Evolutionary conservation across 1,284 basidiomycete species (phyloP), one percentile per base, ranked within the genome.

Genomic region (Ustilago cynodontis): DNA sequence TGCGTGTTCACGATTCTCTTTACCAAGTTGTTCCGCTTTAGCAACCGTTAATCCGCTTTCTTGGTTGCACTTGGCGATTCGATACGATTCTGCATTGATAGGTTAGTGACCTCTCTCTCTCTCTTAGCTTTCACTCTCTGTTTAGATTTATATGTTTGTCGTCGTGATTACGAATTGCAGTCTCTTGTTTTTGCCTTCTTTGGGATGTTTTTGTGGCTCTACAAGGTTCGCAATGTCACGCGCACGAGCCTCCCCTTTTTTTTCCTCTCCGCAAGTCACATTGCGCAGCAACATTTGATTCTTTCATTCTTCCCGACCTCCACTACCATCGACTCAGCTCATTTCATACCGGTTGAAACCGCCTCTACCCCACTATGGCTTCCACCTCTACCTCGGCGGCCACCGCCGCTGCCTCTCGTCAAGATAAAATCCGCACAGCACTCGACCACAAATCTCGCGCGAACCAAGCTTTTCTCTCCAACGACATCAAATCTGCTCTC

Each of bases 21-120:
- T 24, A 76, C 77, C 59, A 79, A 79, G 77, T 51, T 73, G 37
- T 54, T 79, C 39, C 58, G 55, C 56, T 78, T 78, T 37, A 77
- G 74, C 74, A 77, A 77, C 65, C 74, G 74, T 66, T 77, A 52
- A 47, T 8, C 24, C 22, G 10, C 47, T 33, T 26, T 33, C 31
- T 6, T 6, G 31, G 5, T 33, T 6, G 31, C 6, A n/a, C n/a
- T n/a, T n/a, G n/a, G n/a, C n/a, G 31, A 33, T 33, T 33, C 31
- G 31, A 33, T 33, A 33, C 29, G 14, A 10, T 37, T 37, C 9
- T 11, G 6, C 5, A 11, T 33, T 33, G 31, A 33, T 33, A 33
- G 31, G 11, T 54, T 52, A n/a, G 26, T 52, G 24, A 43, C 52
- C 35, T 11, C 35, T 37, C 35, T 10, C 31, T 33, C 31, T 33